Conservation (phyloP, 2,329 filamentous ascomycete genomes). For the Cordyceps tenuipes region DNA sequence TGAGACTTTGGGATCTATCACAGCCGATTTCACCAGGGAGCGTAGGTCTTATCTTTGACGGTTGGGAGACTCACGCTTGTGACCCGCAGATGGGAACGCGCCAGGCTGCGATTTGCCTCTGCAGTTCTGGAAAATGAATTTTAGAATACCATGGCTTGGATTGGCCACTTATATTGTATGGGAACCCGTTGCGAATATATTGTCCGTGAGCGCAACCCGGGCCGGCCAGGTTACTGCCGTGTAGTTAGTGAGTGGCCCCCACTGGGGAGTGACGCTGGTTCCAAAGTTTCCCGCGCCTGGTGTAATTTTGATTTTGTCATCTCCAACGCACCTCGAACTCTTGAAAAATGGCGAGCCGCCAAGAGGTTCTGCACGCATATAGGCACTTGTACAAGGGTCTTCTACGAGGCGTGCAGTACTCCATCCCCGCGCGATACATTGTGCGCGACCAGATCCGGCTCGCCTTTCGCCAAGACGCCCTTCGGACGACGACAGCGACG, state of each 20-base stretch:
- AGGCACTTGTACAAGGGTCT: constrained; percentile 58
- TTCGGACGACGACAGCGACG: not conserved
- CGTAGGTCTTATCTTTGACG: not conserved
- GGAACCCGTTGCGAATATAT: too few relatives aligned
- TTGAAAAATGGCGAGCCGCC: constrained; percentile 2
- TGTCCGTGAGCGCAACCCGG: too few relatives aligned
- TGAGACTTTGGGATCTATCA: not conserved
- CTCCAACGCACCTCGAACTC: not conserved
- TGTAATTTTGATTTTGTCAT: not conserved
- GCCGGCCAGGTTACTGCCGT: too few relatives aligned
- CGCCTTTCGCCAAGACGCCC: constrained; percentile 43
- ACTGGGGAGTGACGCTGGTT: not conserved
- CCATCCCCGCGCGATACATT: constrained; percentile 57
- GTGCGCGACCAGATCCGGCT: constrained; percentile 50
- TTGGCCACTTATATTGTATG: not conserved
- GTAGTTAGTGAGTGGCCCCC: too few relatives aligned
- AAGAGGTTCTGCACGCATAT: constrained; percentile 56
- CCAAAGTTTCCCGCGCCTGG: not conserved
- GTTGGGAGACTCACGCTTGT: not conserved
- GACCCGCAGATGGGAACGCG: not conserved
- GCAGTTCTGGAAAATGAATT: not conserved
- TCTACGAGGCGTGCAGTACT: constrained; percentile 64
- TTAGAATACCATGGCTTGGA: not conserved
- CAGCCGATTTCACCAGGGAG: not conserved
- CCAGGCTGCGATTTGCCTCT: not conserved